Conservation (phyloP, 352 stramenopile genomes). For the Pythium biforme region DNA sequence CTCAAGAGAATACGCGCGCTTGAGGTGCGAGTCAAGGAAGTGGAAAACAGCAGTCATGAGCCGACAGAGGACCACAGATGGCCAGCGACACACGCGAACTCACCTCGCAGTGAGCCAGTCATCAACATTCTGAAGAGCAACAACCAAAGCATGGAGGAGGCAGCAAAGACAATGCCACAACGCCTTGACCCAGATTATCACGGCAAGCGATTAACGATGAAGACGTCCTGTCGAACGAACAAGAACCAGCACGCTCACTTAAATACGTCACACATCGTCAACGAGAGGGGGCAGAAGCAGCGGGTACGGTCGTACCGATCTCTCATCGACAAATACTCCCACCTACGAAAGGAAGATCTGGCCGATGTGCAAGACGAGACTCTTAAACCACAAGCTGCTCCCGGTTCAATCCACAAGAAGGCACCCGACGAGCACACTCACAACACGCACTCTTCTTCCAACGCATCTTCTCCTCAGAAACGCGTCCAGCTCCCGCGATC, state of each 20-base stretch:
- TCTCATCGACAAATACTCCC: constrained; percentile 20
- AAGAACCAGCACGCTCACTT: background rate
- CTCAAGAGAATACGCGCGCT: constrained; percentile 53
- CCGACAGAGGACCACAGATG: background rate
- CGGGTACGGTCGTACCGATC: constrained; percentile 16
- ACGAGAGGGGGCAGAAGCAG: constrained; percentile 2
- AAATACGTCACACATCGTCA: background rate
- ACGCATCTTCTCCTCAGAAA: constrained; percentile 5
- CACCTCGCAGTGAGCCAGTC: background rate
- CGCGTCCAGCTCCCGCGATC: background rate
- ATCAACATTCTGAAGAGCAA: background rate
- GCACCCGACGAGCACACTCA: background rate
- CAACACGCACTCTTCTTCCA: background rate
- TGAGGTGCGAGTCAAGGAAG: constrained; percentile 20
- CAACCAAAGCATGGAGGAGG: constrained; percentile 2
- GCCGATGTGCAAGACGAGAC: background rate
- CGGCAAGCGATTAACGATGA: background rate
- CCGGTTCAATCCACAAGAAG: background rate
- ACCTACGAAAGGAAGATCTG: background rate
- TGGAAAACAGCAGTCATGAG: constrained; percentile 1
- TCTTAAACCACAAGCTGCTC: background rate
- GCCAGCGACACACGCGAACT: background rate
- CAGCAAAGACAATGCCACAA: background rate
- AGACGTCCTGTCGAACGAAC: constrained; percentile 6
- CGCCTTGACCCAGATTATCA: background rate